Base-by-base conservation (phyloP, 2,329 filamentous ascomycete genomes). In the Pseudocercospora fuligena region DNA sequence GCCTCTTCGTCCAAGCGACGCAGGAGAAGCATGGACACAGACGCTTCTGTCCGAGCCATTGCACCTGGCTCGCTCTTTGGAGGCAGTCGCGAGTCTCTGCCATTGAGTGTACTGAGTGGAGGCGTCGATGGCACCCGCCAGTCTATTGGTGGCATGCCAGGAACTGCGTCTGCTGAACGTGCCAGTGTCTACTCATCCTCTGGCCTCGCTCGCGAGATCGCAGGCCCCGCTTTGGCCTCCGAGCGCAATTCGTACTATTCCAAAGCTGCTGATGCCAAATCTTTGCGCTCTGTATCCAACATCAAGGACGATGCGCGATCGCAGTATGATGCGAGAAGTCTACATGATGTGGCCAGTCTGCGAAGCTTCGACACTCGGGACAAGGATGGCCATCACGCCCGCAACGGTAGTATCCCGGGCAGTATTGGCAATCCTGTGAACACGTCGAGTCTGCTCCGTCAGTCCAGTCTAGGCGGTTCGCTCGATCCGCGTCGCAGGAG, bases 221-320 rank as follows among this genome's bases (percentile, higher is more conserved):
- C 69, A 46, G 76, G 75, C 53, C 89, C 90, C 5, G 86, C 88
- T 12, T 79, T 92, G 7, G 83, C 87, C 6, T 90, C 90, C 65
- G 94, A 97, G 74, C 86, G 94, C 58, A 94, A 91, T 77, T 96
- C 92, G 79, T 87, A 91, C 69, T 94, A 97, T 75, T 88, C 90
- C 29, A 88, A 88, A 66, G 83, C 73, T 83, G 83, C 68, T 19
- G 75, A 77, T 58, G 72, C 72, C 25, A 77, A 77, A 60, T 73
- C 69, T 21, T 64, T 77, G 5, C 74, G 75, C 29, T 77, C 75
- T 62, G 66, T 76, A 61, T 74, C 69, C n/a, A 74, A 73, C 53
- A 69, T 73, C 59, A 69, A 68, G 43, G 64, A 70, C 23, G 69
- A 69, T 46, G 57, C 68, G 36, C 54, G 76, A 77, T 56, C 88